These are phyloP conservation scores for Clarkia xantiana DNA, from an alignment of 345 rosid genomes.

Conservation along the genomic window DNA sequence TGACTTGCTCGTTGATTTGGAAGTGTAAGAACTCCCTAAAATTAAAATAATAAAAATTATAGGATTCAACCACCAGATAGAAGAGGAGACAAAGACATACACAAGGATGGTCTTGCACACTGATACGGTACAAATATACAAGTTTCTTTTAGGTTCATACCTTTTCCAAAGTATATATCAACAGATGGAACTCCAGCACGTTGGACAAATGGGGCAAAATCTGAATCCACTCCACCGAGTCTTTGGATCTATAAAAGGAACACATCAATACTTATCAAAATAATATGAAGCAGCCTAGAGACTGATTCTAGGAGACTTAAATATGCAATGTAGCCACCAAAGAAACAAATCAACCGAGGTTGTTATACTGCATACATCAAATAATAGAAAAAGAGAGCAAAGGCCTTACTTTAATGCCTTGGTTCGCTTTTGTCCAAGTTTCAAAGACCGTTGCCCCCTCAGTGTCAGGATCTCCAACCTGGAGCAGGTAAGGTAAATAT, in stretches of 20 bases:
- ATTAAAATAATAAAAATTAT: background rate
- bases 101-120: too few species aligned
- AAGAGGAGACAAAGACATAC: too few species aligned
- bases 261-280: too few species aligned
- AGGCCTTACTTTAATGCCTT: conserved; percentile 25
- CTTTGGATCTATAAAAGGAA: conserved; percentile 54
- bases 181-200: conserved; percentile 82
- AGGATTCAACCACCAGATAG: too few species aligned
- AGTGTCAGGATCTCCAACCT: conserved; percentile 75
- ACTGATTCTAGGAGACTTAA: too few species aligned
- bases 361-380: background rate
- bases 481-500: conserved; percentile 4
- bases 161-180: conserved; percentile 86
- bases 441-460: conserved; percentile 44
- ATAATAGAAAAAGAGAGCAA: background rate
- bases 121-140: background rate
- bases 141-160: conserved; percentile 19
- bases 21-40: background rate
- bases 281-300: too few species aligned
- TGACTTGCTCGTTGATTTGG: too few species aligned
- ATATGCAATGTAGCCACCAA: background rate
- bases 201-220: conserved; percentile 90
- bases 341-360: background rate
- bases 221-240: conserved; percentile 76
- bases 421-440: conserved; percentile 37